These are phyloP conservation scores for Sphaerobolus stellatus DNA, from an alignment of 1,284 basidiomycete genomes.

Conservation along the genomic window DNA sequence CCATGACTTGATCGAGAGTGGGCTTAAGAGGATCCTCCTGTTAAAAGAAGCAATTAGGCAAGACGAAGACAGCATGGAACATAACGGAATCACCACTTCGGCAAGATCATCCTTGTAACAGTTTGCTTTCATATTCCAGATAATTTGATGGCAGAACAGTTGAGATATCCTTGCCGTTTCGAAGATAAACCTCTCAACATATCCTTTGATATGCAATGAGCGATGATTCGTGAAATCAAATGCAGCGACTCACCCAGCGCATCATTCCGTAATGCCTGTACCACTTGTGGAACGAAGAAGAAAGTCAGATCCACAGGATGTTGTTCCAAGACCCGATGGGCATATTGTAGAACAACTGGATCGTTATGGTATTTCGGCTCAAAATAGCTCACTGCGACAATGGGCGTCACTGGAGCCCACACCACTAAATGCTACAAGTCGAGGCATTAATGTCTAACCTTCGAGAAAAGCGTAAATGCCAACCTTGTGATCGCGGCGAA, in stretches of 20 bases:
- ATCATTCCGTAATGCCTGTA: conserved; percentile 91
- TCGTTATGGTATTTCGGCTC: conserved; percentile 83
- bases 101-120: conserved; percentile 89
- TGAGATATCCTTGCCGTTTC: conserved; percentile 98
- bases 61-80: not conserved
- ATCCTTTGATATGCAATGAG: conserved; percentile 52
- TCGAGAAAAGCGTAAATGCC: conserved; percentile 13
- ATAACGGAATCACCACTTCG: conserved; percentile 61
- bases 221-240: not conserved
- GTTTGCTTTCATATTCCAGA: conserved; percentile 99
- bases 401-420: conserved; percentile 88
- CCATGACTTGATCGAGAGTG: conserved; percentile 83
- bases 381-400: conserved; percentile 85
- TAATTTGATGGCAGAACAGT: conserved; percentile 98
- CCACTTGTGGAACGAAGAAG: conserved; percentile 99
- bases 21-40: conserved; percentile 97
- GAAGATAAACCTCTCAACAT: conserved; percentile 94
- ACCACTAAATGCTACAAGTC: conserved; percentile 82
- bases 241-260: conserved; percentile 63
- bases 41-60: conserved; percentile 6
- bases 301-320: conserved; percentile 95
- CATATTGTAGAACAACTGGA: conserved; percentile 91
- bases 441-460: conserved; percentile 20
- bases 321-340: conserved; percentile 92
- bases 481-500: conserved; percentile 75